Conservation (phyloP, 768 basidiomycete genomes). For the Filobasidium wieringae region DNA sequence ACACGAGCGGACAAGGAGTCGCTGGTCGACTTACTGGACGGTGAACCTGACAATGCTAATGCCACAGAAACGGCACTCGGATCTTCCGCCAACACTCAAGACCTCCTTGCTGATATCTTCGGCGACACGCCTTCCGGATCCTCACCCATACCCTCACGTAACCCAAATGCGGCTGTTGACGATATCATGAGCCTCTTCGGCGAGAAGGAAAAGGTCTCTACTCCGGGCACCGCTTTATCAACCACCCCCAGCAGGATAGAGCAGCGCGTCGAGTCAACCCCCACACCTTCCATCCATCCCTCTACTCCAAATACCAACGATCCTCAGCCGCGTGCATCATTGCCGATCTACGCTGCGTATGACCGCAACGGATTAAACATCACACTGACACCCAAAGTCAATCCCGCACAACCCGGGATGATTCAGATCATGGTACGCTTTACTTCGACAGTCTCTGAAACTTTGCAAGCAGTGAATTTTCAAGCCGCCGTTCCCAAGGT, state of each 20-base stretch:
- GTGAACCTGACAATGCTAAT: constrained; percentile 50
- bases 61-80: constrained; percentile 40
- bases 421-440: constrained; percentile 85
- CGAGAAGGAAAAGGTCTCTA: constrained; percentile 29
- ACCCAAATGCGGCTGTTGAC: constrained; percentile 51
- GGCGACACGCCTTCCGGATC: constrained; percentile 44
- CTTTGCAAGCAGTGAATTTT: constrained; percentile 62
- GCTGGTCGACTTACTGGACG: constrained; percentile 67
- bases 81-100: constrained; percentile 54
- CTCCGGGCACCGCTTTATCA: constrained; percentile 11
- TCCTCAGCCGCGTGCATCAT: not conserved
- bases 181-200: constrained; percentile 86
- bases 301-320: constrained; percentile 11
- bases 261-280: too few species aligned
- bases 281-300: constrained; percentile 32
- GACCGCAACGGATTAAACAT: constrained; percentile 83
- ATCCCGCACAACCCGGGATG: constrained; percentile 66
- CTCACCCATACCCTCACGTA: constrained; percentile 39
- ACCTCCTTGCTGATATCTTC: constrained; percentile 86
- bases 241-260: too few species aligned
- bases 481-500: constrained; percentile 97
- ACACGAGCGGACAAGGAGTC: constrained; percentile 61
- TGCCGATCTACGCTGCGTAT: constrained; percentile 59
- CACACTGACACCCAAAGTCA: constrained; percentile 76
- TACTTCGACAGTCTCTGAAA: constrained; percentile 50